Conservation (phyloP, 805 yeast species). For the Hanseniaspora clermontiae region DNA sequence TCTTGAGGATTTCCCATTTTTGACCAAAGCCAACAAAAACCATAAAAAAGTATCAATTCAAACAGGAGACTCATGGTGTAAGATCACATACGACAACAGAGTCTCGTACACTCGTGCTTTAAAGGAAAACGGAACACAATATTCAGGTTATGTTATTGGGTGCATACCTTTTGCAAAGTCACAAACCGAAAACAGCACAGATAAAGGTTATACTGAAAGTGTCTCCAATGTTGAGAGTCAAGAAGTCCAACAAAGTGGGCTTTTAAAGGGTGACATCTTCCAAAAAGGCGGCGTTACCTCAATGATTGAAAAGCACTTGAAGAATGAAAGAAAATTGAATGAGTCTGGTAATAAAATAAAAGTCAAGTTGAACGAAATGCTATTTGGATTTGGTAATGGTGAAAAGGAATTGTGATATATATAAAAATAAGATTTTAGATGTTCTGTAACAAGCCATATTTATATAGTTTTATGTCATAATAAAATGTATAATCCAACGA, state of each 20-base stretch:
- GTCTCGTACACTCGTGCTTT: slow-evolving; percentile 71
- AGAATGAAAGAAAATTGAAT: not conserved
- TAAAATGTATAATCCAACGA: slow-evolving; percentile 1
- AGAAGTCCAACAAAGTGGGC: not conserved
- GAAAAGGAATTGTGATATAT: not conserved
- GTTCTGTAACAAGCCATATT: not conserved
- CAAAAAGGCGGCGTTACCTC: slow-evolving; percentile 4
- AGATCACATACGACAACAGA: slow-evolving; percentile 66
- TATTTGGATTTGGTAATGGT: slow-evolving; percentile 10
- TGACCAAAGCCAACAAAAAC: slow-evolving; percentile 18
- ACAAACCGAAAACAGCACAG: slow-evolving; percentile 14
- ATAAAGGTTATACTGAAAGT: not conserved
- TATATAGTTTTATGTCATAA: not conserved
- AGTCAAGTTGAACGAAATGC: slow-evolving; percentile 5
- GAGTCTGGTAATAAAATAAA: not conserved
- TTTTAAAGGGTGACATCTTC: slow-evolving; percentile 4
- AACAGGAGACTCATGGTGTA: slow-evolving; percentile 85
- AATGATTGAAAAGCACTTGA: not conserved
- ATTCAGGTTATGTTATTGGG: slow-evolving; percentile 54
- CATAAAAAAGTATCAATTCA: slow-evolving; percentile 46
- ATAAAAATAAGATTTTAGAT: not conserved
- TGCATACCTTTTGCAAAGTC: slow-evolving; percentile 56
- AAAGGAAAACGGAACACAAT: slow-evolving; percentile 64
- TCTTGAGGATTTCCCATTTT: slow-evolving; percentile 53
- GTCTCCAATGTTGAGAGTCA: not conserved